Base-by-base conservation (phyloP, 441 rosid species). In the Melastoma candidum region DNA sequence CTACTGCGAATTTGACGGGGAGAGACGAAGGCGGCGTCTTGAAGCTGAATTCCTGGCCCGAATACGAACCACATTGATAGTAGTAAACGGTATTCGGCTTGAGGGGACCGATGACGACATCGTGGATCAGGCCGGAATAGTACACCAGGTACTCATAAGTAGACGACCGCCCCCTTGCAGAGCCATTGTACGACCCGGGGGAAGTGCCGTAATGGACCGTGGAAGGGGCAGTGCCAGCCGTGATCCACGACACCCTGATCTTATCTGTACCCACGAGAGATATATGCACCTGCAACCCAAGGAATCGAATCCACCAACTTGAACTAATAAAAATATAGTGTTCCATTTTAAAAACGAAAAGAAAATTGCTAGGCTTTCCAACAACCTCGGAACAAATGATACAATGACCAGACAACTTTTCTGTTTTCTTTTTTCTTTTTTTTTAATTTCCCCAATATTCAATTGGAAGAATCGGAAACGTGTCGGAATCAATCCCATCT, bases 231-330 rank as follows among this genome's bases (percentile, higher is more conserved):
- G 53, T 25, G 44, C 48, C 67, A 0, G 68, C 12, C 0, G 94
- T 90, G 26, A 84, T 79, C 89, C 85, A 89, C 57, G 93, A 68
- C 57, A 85, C 69, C 66, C 88, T 80, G 80, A 85, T 78, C 60
- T 69, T 67, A 50, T 80, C 78, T 55, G 49, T 53, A 43, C 95
- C 90, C 29, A 74, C 90, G 46, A 76, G 26, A 39, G 95, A 85
- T 36, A 80, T 54, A 59, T 89, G 97, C 45, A 85, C 92, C 96
- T 88, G 61, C 51, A 64, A 47, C 4, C 14, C 26, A 14, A 36
- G 13, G 44, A 3, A 29, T 29, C 7, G 36, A 29, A 29, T 29
- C 36, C 5, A 29, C 7, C 36, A 29, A 29, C 7, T 29, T 29
- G 36, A 3, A 29, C 7, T 29, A 29, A 3, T 29, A 1, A 3